Evolutionary conservation across 2,329 filamentous ascomycete species (phyloP), one percentile per base, ranked within the genome.

Genomic region (Penicillium sp.): DNA sequence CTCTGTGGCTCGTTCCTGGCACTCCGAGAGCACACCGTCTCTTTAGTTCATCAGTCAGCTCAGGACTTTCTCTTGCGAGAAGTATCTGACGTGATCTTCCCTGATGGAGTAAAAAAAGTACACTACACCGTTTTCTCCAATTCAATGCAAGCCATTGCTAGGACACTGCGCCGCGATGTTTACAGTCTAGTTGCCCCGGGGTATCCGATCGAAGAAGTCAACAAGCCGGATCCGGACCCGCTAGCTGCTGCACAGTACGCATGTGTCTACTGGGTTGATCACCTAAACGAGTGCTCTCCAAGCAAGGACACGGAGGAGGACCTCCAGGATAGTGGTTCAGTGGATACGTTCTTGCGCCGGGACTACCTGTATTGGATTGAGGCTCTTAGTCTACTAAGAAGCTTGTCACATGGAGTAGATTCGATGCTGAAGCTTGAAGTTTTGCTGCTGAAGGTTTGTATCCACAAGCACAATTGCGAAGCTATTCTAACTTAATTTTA

Each of bases 241-340:
- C 51, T 76, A 2, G 58, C 55, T 4, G n/a, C 54, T 2, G 45
- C 65, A n/a, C 36, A 55, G 10, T 77, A 78, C 48, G 56, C 64
- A 3, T 75, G 70, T 52, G 34, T 69, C 1, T 70, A 72, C 53
- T 77, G 71, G 73, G 48, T 68, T 29, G 60, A 72, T 26, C 71
- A 77, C 62, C 51, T 75, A 14, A 16, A 31, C 8, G 26, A 65
- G 4, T 46, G 42, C 28, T 21, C 5, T 40, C 7, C 11, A 11
- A 5, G 10, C 23, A n/a, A 48, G 16, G 9, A 33, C 13, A 28
- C 24, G 24, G 5, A 5, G 5, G 24, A 28, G 5, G 24, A 28
- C 10, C 48, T 65, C 3, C 21, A 58, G 48, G 50, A 63, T 10
- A 36, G 28, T 31, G 42, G 57, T 3, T 9, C 8, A 3, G 13